phyloP scores from a whole-genome alignment of 169 alveolate genomes.

The Miamiensis avidus region DNA sequence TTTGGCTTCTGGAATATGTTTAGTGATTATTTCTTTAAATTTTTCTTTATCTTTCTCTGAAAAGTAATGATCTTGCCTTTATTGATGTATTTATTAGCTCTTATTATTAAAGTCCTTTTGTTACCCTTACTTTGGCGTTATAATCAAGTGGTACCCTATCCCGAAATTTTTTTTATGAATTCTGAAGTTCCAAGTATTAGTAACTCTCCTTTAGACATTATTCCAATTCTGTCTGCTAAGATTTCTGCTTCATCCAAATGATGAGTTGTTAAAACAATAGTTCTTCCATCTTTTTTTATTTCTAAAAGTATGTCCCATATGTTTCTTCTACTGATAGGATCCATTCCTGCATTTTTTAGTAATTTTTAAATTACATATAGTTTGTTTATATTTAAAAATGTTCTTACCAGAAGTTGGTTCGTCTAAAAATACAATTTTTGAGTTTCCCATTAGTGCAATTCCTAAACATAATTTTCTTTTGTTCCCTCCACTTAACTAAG shows the following conservation, averaged over 20 bases:
- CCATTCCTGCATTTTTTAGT: conserved; percentile 90
- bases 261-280: conserved; percentile 84
- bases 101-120: not conserved
- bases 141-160: conserved; percentile 62
- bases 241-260: conserved; percentile 90
- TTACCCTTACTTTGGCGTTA: conserved; percentile 11
- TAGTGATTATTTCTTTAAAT: not conserved
- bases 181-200: conserved; percentile 68
- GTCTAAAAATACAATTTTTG: conserved; percentile 66
- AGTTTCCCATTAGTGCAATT: conserved; percentile 69
- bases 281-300: conserved; percentile 54
- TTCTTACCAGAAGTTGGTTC: conserved; percentile 91
- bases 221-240: conserved; percentile 86
- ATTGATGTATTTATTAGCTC: conserved; percentile 5
- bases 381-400: no score
- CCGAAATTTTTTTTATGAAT: conserved; percentile 67
- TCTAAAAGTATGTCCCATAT: conserved; percentile 85
- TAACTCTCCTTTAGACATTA: conserved; percentile 73
- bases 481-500: conserved; percentile 83
- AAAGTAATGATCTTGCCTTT: not conserved
- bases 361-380: no score
- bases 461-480: conserved; percentile 86
- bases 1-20: not conserved
- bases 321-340: conserved; percentile 76
- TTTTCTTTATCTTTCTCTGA: not conserved